Evolutionary conservation across 129 eudicot species (phyloP).

Genomic region (Helichrysum umbraculigerum): DNA sequence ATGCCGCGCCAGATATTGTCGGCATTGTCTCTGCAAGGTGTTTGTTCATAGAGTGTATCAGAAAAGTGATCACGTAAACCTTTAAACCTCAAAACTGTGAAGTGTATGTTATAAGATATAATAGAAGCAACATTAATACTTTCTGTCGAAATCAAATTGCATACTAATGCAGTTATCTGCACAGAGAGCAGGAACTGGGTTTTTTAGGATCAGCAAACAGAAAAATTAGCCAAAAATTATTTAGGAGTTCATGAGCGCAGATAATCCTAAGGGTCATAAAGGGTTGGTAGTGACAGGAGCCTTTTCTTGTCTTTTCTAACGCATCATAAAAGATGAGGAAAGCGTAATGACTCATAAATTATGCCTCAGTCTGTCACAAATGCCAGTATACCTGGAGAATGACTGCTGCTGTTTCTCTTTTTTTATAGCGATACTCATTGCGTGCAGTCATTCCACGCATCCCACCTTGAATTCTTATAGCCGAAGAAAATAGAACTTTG

Average conservation of each 20-base stretch:
- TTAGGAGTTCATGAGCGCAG: background rate
- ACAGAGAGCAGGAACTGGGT: background rate
- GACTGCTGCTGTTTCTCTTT: slow-evolving; percentile 55
- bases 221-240: background rate
- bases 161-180: background rate
- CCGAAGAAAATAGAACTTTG: slow-evolving; percentile 43
- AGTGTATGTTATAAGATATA: background rate
- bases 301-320: no score
- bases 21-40: slow-evolving; percentile 59
- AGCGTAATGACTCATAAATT: background rate
- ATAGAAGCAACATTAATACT: background rate
- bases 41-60: slow-evolving; percentile 20
- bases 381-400: slow-evolving; percentile 59
- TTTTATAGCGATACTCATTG: slow-evolving; percentile 48
- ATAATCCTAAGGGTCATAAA: background rate
- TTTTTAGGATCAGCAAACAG: background rate
- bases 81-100: background rate
- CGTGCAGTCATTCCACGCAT: slow-evolving; percentile 77
- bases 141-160: background rate
- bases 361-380: slow-evolving; percentile 5
- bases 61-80: slow-evolving; percentile 4
- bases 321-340: background rate
- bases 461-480: slow-evolving; percentile 59
- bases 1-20: slow-evolving; percentile 44
- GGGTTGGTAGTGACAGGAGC: no score